These are phyloP conservation scores for Coix lacrymajobi DNA, from an alignment of 176 grass and related monocot genomes.

Conservation along the genomic window DNA sequence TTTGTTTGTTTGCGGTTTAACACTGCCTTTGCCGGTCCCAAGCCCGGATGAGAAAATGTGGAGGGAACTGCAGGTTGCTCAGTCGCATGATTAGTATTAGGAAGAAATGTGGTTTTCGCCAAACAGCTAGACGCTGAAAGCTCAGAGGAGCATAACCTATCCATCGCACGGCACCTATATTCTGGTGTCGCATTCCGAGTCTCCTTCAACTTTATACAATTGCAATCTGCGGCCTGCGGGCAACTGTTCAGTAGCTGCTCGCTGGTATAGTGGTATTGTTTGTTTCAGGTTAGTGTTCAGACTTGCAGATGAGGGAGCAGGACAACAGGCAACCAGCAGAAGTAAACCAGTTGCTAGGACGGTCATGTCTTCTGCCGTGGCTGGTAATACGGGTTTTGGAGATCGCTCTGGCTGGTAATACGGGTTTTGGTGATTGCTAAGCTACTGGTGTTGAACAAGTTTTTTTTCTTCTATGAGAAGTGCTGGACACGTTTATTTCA, in stretches of 20 bases:
- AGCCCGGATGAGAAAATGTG: constrained; percentile 64
- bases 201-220: neutral
- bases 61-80: constrained; percentile 30
- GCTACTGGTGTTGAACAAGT: neutral
- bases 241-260: neutral
- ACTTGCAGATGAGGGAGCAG: neutral
- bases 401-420: neutral
- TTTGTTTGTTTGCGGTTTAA: constrained; percentile 35
- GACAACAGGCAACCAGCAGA: neutral
- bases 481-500: neutral
- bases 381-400: neutral
- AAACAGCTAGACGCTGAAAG: neutral
- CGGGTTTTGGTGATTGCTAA: too few species aligned
- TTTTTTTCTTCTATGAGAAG: neutral
- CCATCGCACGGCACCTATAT: neutral
- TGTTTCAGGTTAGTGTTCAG: neutral
- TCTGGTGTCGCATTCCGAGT: neutral
- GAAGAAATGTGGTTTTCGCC: neutral
- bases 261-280: neutral
- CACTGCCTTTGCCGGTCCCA: constrained; percentile 60
- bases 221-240: neutral
- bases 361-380: neutral
- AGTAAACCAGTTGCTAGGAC: neutral
- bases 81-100: neutral
- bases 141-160: too few species aligned